Evolutionary conservation across 768 basidiomycete species (phyloP).

Genomic region (Xerocomellus amylosporus): DNA sequence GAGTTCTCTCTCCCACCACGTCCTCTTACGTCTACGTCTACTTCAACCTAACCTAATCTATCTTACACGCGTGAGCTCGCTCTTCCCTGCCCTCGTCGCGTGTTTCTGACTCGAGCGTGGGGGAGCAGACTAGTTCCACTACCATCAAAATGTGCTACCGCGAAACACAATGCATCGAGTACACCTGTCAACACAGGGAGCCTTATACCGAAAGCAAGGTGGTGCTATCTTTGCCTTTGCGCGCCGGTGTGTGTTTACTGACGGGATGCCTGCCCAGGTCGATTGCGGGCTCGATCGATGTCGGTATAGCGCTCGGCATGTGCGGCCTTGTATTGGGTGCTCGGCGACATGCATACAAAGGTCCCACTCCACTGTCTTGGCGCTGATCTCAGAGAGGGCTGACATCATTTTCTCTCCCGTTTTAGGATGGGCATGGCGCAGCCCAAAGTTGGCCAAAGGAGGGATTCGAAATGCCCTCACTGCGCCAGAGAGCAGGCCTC

Average conservation of each 20-base stretch:
- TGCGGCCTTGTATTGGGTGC: constrained; percentile 35
- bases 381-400: constrained; percentile 6
- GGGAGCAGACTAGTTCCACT: constrained; percentile 7
- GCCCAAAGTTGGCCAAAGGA: constrained; percentile 18
- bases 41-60: constrained; percentile 21
- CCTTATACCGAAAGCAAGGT: constrained; percentile 33
- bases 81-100: not conserved
- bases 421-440: constrained; percentile 25
- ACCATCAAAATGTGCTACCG: constrained; percentile 42
- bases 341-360: constrained; percentile 39
- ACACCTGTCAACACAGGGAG: constrained; percentile 39
- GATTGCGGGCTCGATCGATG: constrained; percentile 42
- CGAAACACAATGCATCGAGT: constrained; percentile 36
- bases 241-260: not conserved
- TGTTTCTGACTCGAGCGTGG: constrained; percentile 8
- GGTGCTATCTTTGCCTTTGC: not conserved
- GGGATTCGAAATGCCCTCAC: constrained; percentile 18
- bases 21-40: not conserved
- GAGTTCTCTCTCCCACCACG: too few relatives aligned
- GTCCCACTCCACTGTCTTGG: constrained; percentile 21
- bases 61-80: constrained; percentile 18
- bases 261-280: constrained; percentile 29
- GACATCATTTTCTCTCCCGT: not conserved
- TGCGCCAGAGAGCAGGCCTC: constrained; percentile 18
- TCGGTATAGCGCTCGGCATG: constrained; percentile 43